Evolutionary conservation across 371 early-diverging fungal species (phyloP), one percentile per base, ranked within the genome.

Genomic region (Blastocladiella emersonii): DNA sequence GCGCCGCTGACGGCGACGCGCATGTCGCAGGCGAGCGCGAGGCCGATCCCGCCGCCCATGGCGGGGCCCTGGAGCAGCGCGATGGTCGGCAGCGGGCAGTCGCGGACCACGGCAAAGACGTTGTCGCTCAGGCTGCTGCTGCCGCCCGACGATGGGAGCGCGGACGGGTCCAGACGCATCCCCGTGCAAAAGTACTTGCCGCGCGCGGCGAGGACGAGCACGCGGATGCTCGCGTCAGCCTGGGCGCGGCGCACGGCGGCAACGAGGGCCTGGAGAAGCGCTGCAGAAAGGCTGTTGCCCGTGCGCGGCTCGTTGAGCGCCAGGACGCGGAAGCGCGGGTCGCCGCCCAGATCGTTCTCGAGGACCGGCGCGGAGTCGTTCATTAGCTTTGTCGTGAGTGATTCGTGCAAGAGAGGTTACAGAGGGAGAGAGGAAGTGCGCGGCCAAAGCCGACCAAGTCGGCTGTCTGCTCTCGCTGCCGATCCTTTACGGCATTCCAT

Each of bases 171-270:
- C 69, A 60, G 77, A 66, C 85, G 83, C 85, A 86, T 84, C 51
- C 88, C 88, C 1, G 85, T 83, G 68, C 86, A 85, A 67, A 87
- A 87, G 70, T 76, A 87, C 60, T 84, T 85, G 57, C 88, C 88
- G 25, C 77, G 69, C 12, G 84, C 88, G 1, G 86, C 85, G 30
- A 87, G 63, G 17, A 87, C 73, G 35, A 86, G 70, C 13, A 81
- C 76, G 41, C 84, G 76, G 5, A 86, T 74, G 5, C 67, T 37
- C 0, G 72, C 66, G 67, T 87, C 81, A 21, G 63, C 69, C 45
- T 73, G 78, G 5, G 81, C 69, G 32, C 69, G 61, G 8, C 74
- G 70, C 23, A 87, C 66, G 17, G 74, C 68, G 0, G 62, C 59
- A 15, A 79, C 37, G 39, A 87, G 70, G 39, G 68, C 69, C 27